Evolutionary conservation across 2,329 filamentous ascomycete genomes (phyloP).

Genomic region (Paracoccidioides lutzii): DNA sequence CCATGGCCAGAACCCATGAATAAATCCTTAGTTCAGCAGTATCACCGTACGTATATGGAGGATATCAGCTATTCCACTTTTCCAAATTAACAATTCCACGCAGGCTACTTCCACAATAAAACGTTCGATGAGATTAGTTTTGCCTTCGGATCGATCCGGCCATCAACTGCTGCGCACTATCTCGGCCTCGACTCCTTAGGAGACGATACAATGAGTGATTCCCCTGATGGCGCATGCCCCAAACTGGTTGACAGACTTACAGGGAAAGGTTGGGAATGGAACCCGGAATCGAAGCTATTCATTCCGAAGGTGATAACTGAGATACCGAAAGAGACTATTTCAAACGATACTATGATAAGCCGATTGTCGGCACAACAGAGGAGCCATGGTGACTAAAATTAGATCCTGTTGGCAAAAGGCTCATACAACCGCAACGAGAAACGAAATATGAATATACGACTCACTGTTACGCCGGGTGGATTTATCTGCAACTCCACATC

Average conservation of each 20-base stretch:
- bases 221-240: constrained; percentile 17
- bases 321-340: constrained; percentile 8
- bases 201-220: constrained; percentile 7
- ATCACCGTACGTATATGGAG: constrained; percentile 20
- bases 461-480: neutral
- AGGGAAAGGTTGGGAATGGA: constrained; percentile 28
- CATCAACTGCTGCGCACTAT: constrained; percentile 23
- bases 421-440: neutral
- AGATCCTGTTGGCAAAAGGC: neutral
- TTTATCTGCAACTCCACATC: neutral
- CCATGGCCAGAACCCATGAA: constrained; percentile 23
- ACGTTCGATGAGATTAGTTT: constrained; percentile 26
- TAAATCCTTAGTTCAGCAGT: constrained; percentile 21
- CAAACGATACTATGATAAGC: constrained; percentile 18
- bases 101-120: constrained; percentile 28
- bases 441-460: neutral
- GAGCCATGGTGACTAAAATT: constrained; percentile 16
- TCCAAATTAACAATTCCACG: neutral
- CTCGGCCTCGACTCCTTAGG: constrained; percentile 22
- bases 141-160: constrained; percentile 29
- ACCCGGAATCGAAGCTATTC: constrained; percentile 22
- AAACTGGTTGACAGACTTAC: constrained; percentile 22
- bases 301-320: constrained; percentile 20
- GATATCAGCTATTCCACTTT: neutral
- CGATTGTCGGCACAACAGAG: constrained; percentile 24